Conservation (phyloP, 164 flowering plant genomes). For the Tetrastigma voinierianum region DNA sequence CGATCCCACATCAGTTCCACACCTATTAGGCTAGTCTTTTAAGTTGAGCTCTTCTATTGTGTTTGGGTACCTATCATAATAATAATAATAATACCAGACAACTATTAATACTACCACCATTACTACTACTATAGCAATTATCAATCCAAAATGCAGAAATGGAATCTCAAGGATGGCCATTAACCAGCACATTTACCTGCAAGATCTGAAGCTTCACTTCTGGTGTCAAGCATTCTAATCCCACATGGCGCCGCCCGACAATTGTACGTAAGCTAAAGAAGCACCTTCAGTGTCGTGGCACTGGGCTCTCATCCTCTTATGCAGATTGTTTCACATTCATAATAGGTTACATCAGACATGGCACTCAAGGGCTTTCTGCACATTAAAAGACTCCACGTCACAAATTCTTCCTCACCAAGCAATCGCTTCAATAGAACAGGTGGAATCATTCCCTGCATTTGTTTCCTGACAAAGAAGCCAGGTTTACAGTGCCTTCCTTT, state of each 20-base stretch:
- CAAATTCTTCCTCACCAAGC: constrained; percentile 72
- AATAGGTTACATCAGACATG: constrained; percentile 81
- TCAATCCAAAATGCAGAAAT: not conserved
- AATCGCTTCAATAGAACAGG: constrained; percentile 67
- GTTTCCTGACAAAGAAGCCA: constrained; percentile 69
- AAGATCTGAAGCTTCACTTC: constrained; percentile 68
- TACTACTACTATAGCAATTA: too few species aligned
- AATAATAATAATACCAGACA: too few species aligned
- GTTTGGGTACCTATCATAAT: too few species aligned
- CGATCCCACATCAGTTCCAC: too few species aligned
- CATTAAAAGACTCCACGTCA: constrained; percentile 76
- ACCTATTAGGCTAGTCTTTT: too few species aligned
- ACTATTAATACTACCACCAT: too few species aligned
- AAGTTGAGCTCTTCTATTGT: too few species aligned
- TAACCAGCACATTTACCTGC: constrained; percentile 41
- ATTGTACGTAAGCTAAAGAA: constrained; percentile 86
- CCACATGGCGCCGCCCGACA: constrained; percentile 84
- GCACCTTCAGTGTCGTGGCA: constrained; percentile 82
- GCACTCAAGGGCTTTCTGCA: constrained; percentile 77
- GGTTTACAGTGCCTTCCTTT: constrained; percentile 72
- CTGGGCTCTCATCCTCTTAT: constrained; percentile 80
- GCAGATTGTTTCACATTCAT: constrained; percentile 86
- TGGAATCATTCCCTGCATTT: constrained; percentile 74
- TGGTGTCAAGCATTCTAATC: constrained; percentile 64
- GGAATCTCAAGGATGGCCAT: not conserved